phyloP scores from a whole-genome alignment of 306 rosid species.

The Calophaca sinica region DNA sequence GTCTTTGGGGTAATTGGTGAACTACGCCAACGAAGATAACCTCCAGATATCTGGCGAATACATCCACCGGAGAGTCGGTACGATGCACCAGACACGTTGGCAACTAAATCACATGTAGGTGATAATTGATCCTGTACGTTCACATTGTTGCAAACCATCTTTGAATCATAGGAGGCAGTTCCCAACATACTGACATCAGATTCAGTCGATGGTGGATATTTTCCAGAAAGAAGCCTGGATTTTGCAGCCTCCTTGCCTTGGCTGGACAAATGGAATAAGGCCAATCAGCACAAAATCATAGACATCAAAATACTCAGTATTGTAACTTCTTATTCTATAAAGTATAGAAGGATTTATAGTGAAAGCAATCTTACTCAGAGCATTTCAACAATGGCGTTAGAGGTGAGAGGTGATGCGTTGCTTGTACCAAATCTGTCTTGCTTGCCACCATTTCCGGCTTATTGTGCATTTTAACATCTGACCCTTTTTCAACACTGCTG shows the following conservation, averaged over 20 bases:
- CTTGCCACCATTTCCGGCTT: slow-evolving; percentile 52
- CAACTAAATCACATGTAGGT: slow-evolving; percentile 38
- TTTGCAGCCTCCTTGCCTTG: slow-evolving; percentile 55
- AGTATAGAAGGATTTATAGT: slow-evolving; percentile 3
- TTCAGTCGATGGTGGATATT: slow-evolving; percentile 17
- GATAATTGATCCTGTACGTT: slow-evolving; percentile 40
- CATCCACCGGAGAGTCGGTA: slow-evolving; percentile 35
- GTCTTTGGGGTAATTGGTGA: slow-evolving; percentile 64
- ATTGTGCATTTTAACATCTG: slow-evolving; percentile 41
- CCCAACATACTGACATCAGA: neutral
- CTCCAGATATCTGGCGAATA: slow-evolving; percentile 41
- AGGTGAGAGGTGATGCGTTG: slow-evolving; percentile 49
- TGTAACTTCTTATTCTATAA: slow-evolving; percentile 17
- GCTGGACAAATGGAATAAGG: slow-evolving; percentile 43
- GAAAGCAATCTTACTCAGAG: slow-evolving; percentile 57
- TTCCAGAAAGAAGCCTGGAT: slow-evolving; percentile 49
- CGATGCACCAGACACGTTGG: slow-evolving; percentile 36
- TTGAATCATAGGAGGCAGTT: slow-evolving; percentile 11
- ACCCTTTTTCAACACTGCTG: slow-evolving; percentile 40
- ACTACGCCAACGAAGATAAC: slow-evolving; percentile 53
- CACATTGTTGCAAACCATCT: slow-evolving; percentile 16
- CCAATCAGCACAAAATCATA: slow-evolving; percentile 29
- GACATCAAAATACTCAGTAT: slow-evolving; percentile 9
- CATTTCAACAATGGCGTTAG: slow-evolving; percentile 57
- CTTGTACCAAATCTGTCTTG: slow-evolving; percentile 43